Conservation (phyloP, 306 rosid genomes). For the Rosa rugosa region DNA sequence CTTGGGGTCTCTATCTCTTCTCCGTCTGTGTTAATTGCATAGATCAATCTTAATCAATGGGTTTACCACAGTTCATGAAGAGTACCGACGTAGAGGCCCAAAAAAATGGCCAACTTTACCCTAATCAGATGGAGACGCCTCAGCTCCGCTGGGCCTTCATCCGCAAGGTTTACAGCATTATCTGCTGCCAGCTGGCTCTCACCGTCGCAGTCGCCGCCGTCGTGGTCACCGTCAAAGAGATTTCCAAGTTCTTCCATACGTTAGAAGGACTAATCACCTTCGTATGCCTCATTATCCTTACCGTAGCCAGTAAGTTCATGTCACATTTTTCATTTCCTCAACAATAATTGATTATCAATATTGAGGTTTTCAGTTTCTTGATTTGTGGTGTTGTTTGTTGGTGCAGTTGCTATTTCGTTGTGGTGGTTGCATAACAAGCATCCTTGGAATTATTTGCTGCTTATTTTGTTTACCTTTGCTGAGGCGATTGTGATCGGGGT, state of each 20-base stretch:
- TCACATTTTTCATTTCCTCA: neutral
- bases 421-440: slow-evolving; percentile 22
- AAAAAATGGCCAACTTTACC: slow-evolving; percentile 12
- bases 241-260: slow-evolving; percentile 16
- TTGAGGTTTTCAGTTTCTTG: neutral
- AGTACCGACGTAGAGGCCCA: slow-evolving; percentile 24
- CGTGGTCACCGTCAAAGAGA: slow-evolving; percentile 18
- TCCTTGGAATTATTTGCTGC: slow-evolving; percentile 33
- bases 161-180: slow-evolving; percentile 38
- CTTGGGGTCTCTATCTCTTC: neutral
- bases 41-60: neutral
- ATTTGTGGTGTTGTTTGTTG: neutral
- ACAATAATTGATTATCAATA: neutral
- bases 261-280: slow-evolving; percentile 22
- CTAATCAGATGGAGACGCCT: slow-evolving; percentile 30
- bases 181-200: slow-evolving; percentile 38
- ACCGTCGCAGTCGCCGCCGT: slow-evolving; percentile 23
- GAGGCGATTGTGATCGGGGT: slow-evolving; percentile 25
- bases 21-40: neutral
- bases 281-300: slow-evolving; percentile 7
- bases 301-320: slow-evolving; percentile 10
- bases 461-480: slow-evolving; percentile 20
- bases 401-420: slow-evolving; percentile 28
- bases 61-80: neutral
- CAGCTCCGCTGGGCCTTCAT: slow-evolving; percentile 44